phyloP scores from a whole-genome alignment of 139 green algal genomes.

The Spirogloea muscicola region DNA sequence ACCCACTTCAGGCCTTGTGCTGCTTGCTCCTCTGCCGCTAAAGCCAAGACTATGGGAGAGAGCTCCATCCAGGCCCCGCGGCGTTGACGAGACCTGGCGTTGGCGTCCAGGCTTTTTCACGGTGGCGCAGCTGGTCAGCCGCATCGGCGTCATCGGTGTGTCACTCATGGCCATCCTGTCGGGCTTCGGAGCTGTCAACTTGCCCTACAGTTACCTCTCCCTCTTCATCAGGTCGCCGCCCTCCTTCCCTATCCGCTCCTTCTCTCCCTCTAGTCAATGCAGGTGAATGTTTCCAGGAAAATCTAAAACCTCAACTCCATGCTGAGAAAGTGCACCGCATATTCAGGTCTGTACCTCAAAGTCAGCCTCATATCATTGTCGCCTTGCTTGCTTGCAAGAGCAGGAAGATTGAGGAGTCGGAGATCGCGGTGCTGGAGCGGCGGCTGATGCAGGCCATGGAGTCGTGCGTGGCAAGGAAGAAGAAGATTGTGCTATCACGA shows the following conservation, averaged over 20 bases:
- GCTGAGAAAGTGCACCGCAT: background rate
- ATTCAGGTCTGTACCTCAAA: background rate
- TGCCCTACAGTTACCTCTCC: constrained; percentile 88
- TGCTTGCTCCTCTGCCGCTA: background rate
- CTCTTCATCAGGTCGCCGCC: constrained; percentile 35
- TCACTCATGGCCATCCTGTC: constrained; percentile 87
- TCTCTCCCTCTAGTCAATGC: background rate
- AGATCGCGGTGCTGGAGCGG: constrained; percentile 30
- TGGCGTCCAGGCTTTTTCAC: constrained; percentile 42
- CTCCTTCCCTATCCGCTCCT: background rate
- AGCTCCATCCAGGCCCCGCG: background rate
- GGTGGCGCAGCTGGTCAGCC: constrained; percentile 65
- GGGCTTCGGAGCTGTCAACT: constrained; percentile 82
- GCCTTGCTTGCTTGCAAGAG: background rate
- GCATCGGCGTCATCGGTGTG: constrained; percentile 84
- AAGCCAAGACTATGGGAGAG: background rate
- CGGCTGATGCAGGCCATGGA: constrained; percentile 35
- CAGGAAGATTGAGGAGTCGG: constrained; percentile 42
- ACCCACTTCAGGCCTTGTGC: background rate
- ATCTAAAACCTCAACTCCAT: background rate
- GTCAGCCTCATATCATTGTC: background rate
- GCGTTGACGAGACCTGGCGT: background rate
- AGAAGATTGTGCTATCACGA: constrained; percentile 34
- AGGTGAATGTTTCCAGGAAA: background rate
- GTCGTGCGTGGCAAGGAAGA: constrained; percentile 40